These are phyloP conservation scores for Pelargonium australe DNA, from an alignment of 441 rosid genomes.

Conservation along the genomic window DNA sequence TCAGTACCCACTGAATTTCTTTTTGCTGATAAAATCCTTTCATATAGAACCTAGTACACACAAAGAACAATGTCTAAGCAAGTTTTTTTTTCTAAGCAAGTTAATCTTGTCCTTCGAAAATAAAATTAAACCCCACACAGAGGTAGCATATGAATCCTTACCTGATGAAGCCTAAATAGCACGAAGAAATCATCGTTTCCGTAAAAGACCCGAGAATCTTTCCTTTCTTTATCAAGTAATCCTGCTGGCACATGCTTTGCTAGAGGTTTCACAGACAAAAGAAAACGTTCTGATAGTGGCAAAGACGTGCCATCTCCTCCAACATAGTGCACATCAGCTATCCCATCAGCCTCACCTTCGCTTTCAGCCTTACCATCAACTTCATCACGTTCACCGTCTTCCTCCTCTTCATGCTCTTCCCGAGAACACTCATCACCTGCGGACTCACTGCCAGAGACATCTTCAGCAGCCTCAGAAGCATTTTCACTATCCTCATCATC, in stretches of 20 bases:
- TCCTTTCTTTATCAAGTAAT: conserved; percentile 36
- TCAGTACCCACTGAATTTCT: conserved; percentile 79
- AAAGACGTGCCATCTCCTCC: conserved; percentile 57
- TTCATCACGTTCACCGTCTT: conserved; percentile 67
- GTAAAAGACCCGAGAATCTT: conserved; percentile 61
- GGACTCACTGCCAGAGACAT: conserved; percentile 83
- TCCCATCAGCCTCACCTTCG: conserved; percentile 93
- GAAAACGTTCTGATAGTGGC: conserved; percentile 60
- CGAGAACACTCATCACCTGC: conserved; percentile 72
- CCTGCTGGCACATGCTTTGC: conserved; percentile 61
- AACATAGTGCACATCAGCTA: conserved; percentile 69
- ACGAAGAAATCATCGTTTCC: conserved; percentile 94
- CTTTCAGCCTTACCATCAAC: conserved; percentile 81
- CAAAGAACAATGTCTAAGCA: not conserved
- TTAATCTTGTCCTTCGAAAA: not conserved
- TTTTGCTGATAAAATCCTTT: conserved; percentile 86
- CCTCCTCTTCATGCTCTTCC: conserved; percentile 56
- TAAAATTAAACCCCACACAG: not conserved
- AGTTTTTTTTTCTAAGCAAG: not conserved
- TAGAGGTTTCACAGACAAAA: conserved; percentile 76
- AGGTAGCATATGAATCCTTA: conserved; percentile 25
- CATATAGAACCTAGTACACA: conserved; percentile 55
- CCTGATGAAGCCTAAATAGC: conserved; percentile 96
- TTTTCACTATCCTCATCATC: conserved; percentile 88
- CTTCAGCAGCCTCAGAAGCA: conserved; percentile 75